Percentiles rank a stretch among this genome's conserved stretches.
phyloP scores from a whole-genome alignment of 2,329 filamentous ascomycete genomes.

The Orbilia quercus region DNA sequence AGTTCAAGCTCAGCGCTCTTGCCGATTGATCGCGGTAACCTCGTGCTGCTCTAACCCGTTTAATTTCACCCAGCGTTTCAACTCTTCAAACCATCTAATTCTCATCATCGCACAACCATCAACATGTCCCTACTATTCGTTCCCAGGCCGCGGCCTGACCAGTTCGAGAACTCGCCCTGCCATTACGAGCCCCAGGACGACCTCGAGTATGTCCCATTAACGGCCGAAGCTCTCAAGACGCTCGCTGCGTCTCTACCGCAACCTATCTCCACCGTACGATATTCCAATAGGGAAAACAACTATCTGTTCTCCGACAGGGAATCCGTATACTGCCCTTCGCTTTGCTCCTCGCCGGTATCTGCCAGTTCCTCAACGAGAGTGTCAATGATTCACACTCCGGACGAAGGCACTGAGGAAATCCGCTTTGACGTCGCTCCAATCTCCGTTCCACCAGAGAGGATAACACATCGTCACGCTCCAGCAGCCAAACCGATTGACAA shows the following conservation, averaged over 20 bases:
- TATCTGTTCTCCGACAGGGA: conserved; percentile 54
- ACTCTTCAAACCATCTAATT: neutral
- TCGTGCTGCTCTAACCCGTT: neutral
- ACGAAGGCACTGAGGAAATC: conserved; percentile 53
- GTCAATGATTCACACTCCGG: conserved; percentile 53
- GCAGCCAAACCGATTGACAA: conserved; percentile 47
- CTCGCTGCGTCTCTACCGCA: conserved; percentile 48
- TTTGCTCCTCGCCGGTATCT: conserved; percentile 51
- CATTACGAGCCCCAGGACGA: conserved; percentile 55
- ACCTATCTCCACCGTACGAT: conserved; percentile 50
- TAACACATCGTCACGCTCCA: conserved; percentile 30
- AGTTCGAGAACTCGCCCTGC: conserved; percentile 54
- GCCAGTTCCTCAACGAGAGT: conserved; percentile 52
- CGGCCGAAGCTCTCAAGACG: conserved; percentile 42
- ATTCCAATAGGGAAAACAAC: conserved; percentile 54
- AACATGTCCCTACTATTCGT: conserved; percentile 53
- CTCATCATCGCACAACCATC: neutral
- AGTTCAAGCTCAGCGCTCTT: neutral
- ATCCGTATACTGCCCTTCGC: conserved; percentile 52
- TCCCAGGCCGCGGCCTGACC: conserved; percentile 55
- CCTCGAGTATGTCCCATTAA: conserved; percentile 54
- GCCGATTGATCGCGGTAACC: neutral
- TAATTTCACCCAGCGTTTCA: neutral
- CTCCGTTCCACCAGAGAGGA: conserved; percentile 47
- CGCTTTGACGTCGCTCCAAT: conserved; percentile 47